Conservation (phyloP, 257 asterid genomes). For the Capsicum baccatum region DNA sequence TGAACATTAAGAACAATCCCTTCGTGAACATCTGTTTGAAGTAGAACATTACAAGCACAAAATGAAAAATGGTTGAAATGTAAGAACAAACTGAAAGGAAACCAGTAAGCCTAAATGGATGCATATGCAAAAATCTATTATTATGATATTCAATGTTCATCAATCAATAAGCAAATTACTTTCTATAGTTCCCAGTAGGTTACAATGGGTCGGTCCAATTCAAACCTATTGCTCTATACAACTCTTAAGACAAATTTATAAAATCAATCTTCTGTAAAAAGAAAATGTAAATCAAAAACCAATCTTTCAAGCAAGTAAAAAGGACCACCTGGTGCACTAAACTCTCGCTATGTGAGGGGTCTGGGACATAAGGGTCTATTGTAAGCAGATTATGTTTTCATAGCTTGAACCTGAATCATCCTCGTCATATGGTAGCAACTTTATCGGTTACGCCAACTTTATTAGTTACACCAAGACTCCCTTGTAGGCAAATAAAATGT, state of each 20-base stretch:
- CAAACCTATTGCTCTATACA: slow-evolving; percentile 30
- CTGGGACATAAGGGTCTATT: neutral
- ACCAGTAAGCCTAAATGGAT: neutral
- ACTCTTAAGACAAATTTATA: neutral
- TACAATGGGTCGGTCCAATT: slow-evolving; percentile 17
- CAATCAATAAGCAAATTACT: no score
- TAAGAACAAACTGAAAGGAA: neutral
- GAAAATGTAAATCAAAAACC: slow-evolving; percentile 18
- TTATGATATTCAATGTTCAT: no score
- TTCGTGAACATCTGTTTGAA: neutral
- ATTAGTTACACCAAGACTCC: no score
- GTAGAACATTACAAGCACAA: neutral
- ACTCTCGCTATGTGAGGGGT: neutral
- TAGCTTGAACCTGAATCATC: no score
- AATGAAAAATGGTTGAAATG: neutral
- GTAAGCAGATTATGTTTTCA: no score
- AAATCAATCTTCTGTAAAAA: neutral
- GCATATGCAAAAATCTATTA: neutral
- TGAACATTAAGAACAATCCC: slow-evolving; percentile 3
- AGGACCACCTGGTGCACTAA: neutral
- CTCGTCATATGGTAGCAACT: no score
- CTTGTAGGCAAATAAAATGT: neutral
- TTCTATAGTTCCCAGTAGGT: neutral
- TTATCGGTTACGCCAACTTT: no score
- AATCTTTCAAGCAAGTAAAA: slow-evolving; percentile 28